These are phyloP conservation scores for Neonectria hederae DNA, from an alignment of 2,329 filamentous ascomycete genomes.

Conservation along the genomic window DNA sequence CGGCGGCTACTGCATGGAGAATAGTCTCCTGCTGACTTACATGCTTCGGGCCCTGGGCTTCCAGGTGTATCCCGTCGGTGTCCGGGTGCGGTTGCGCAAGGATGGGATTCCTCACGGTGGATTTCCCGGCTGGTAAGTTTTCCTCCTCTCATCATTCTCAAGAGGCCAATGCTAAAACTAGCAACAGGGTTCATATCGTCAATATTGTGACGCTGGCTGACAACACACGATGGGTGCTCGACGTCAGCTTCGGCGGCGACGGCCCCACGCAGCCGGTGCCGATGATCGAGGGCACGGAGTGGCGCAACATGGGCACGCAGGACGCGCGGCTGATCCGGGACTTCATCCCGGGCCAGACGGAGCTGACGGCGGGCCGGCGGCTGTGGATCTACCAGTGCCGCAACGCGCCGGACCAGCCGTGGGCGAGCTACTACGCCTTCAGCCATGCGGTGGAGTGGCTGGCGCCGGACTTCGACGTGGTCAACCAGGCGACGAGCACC, in stretches of 20 bases:
- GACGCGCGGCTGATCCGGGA: conserved; percentile 64
- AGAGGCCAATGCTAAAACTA: not conserved
- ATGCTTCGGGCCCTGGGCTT: conserved; percentile 63
- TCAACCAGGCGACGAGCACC: conserved; percentile 67
- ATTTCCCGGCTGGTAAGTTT: conserved; percentile 59
- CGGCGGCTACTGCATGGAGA: conserved; percentile 71
- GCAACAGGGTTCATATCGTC: conserved; percentile 63
- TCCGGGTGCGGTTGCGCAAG: conserved; percentile 54
- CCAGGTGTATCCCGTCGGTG: conserved; percentile 64
- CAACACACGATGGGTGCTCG: conserved; percentile 61
- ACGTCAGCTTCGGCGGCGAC: conserved; percentile 73
- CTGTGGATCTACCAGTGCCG: conserved; percentile 73
- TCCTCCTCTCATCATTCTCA: conserved; percentile 19
- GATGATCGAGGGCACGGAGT: conserved; percentile 55
- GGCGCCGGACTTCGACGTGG: conserved; percentile 66
- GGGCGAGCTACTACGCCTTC: conserved; percentile 72
- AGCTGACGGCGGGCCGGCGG: conserved; percentile 51
- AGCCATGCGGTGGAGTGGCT: conserved; percentile 69
- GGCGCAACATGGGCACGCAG: conserved; percentile 63
- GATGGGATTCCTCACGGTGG: conserved; percentile 52
- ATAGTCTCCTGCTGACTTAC: conserved; percentile 63
- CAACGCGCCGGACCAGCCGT: conserved; percentile 57
- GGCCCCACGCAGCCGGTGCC: conserved; percentile 67
- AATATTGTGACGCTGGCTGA: conserved; percentile 66
- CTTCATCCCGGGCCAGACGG: conserved; percentile 57